Evolutionary conservation across 23 red algal genomes (phyloP), one percentile per base, ranked within the genome.

Genomic region (Gracilariopsis chorda): DNA sequence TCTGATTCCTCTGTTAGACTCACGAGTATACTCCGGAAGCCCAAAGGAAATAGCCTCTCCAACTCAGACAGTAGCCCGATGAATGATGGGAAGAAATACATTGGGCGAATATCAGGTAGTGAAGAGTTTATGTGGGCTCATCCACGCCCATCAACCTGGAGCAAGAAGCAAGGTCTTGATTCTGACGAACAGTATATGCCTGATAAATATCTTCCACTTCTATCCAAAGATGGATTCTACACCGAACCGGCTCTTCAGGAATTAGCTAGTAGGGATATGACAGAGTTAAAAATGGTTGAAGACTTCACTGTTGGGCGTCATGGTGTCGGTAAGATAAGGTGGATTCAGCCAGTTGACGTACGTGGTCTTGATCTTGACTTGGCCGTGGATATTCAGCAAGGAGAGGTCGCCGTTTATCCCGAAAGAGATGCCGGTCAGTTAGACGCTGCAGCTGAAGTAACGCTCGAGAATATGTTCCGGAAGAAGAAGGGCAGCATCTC

Each of bases 341-440:
- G 88, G 84, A 52, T 90, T 39, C 63, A 94, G 28, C 85, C 90
- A 21, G 91, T 94, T 48, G 95, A 97, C 83, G 88, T 97, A 16
- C 90, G 95, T 6, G 78, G 88, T 40, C 45, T 93, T 12, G 77
- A 93, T 63, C 44, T 97, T 10, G 83, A 97, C 52, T 16, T 51
- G 12, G 70, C 51, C 7, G 57, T 97, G 1, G 77, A 90, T 46
- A 92, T 97, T 80, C 68, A 93, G 49, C 57, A 68, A 33, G 72
- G 95, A 6, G 82, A 77, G 42, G 83, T 97, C 7, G 84, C 64
- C 28, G 80, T 97, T 6, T 92, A 88, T 57, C 94, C 94, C 19
- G 77, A 96, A 25, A 65, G 85, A 48, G 85, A 89, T 24, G 85
- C 85, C 19, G 48, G 53, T 11, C 85, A 89, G 44, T 70, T 89